phyloP scores from a whole-genome alignment of 345 rosid genomes.

The Eucalyptus dawsonii region DNA sequence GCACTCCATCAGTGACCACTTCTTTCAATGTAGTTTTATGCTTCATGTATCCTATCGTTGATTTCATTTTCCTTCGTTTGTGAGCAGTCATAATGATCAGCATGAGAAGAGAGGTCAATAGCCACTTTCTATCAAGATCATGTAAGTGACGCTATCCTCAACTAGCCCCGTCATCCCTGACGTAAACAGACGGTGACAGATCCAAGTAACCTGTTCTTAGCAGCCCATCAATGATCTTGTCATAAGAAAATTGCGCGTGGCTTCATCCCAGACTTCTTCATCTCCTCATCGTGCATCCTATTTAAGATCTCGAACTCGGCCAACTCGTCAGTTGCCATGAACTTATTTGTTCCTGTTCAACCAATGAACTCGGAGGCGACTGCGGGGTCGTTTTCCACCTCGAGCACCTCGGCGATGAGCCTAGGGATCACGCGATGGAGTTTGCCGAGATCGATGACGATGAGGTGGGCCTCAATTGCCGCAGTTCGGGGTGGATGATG shows the following conservation, averaged over 20 bases:
- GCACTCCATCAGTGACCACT: not conserved
- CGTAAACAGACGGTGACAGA: too few species aligned
- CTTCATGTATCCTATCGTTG: not conserved
- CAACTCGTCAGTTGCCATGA: constrained; percentile 72
- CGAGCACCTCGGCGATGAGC: constrained; percentile 66
- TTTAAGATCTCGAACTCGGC: constrained; percentile 72
- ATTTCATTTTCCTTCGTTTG: not conserved
- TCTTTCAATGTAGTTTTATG: not conserved
- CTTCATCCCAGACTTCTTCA: constrained; percentile 64
- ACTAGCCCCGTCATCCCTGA: not conserved
- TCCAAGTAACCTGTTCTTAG: constrained; percentile 2
- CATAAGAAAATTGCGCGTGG: constrained; percentile 55
- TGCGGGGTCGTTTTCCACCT: constrained; percentile 32
- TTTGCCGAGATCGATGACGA: constrained; percentile 53
- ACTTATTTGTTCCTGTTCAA: constrained; percentile 40
- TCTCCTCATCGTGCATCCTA: constrained; percentile 85
- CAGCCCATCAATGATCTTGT: constrained; percentile 66
- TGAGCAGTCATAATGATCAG: not conserved
- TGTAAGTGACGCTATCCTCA: not conserved
- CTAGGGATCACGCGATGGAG: constrained; percentile 72
- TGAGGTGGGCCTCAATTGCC: constrained; percentile 48
- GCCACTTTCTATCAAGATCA: not conserved
- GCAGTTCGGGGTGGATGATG: constrained; percentile 47
- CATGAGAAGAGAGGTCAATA: not conserved
- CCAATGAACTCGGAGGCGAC: constrained; percentile 62